Conservation (phyloP, 1,284 basidiomycete genomes). For the Naganishia sp. region DNA sequence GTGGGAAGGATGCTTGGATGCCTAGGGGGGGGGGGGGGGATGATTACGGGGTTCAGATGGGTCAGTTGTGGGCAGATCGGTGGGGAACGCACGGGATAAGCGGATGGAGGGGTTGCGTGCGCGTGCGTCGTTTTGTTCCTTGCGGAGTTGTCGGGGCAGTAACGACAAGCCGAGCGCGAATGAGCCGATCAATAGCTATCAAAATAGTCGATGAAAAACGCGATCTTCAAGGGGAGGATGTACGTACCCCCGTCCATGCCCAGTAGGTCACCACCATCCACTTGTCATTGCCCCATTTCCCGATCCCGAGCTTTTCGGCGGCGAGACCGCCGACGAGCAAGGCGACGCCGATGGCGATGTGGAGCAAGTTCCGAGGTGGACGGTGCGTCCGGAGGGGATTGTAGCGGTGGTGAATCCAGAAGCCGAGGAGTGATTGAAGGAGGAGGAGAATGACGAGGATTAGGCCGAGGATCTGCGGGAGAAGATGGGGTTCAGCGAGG, state of each 20-base stretch:
- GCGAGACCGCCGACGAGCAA: slow-evolving; percentile 16
- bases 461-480: slow-evolving; percentile 16
- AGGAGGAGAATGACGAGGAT: slow-evolving; percentile 16
- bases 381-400: slow-evolving; percentile 13
- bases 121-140: slow-evolving; percentile 6
- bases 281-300: neutral
- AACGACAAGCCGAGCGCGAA: slow-evolving; percentile 20
- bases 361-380: slow-evolving; percentile 12
- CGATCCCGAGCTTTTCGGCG: slow-evolving; percentile 3
- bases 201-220: neutral
- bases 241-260: slow-evolving; percentile 28
- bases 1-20: slow-evolving; percentile 23
- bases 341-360: slow-evolving; percentile 11
- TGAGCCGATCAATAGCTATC: slow-evolving; percentile 9
- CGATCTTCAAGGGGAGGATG: neutral
- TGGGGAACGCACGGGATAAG: neutral
- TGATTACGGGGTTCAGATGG: too few species aligned
- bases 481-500: neutral
- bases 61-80: too few species aligned
- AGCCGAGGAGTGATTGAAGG: slow-evolving; percentile 8
- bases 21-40: too few species aligned
- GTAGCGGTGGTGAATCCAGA: slow-evolving; percentile 24
- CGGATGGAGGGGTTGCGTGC: neutral
- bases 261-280: slow-evolving; percentile 24
- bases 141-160: slow-evolving; percentile 20